Conservation (phyloP, 2,329 filamentous ascomycete genomes). For the Neonectria hederae region DNA sequence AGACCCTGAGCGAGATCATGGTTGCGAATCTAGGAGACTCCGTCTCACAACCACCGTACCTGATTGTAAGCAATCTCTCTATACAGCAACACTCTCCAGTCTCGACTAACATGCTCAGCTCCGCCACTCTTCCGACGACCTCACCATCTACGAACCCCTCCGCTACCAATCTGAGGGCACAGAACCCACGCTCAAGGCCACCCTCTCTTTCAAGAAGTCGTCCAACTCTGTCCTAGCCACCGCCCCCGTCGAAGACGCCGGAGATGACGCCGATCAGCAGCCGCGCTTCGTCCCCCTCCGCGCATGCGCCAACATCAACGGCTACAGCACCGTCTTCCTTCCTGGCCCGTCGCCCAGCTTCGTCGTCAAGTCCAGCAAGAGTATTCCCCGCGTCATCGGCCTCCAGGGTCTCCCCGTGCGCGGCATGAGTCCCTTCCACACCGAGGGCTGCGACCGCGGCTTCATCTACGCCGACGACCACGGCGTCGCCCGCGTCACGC, state of each 20-base stretch:
- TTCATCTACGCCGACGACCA: slow-evolving; percentile 83
- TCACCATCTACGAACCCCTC: slow-evolving; percentile 88
- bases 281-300: slow-evolving; percentile 64
- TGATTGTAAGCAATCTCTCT: slow-evolving; percentile 70
- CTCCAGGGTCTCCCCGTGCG: slow-evolving; percentile 75
- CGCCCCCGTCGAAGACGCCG: slow-evolving; percentile 57
- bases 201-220: slow-evolving; percentile 80
- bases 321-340: slow-evolving; percentile 84
- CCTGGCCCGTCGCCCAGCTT: slow-evolving; percentile 83
- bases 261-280: slow-evolving; percentile 60
- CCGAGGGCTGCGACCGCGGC: slow-evolving; percentile 78
- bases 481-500: slow-evolving; percentile 77
- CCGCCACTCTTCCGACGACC: slow-evolving; percentile 81
- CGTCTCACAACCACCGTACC: slow-evolving; percentile 75
- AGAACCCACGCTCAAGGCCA: slow-evolving; percentile 57
- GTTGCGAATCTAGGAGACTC: slow-evolving; percentile 86
- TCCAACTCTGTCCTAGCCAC: slow-evolving; percentile 74
- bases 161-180: slow-evolving; percentile 54
- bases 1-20: slow-evolving; percentile 80
- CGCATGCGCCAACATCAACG: slow-evolving; percentile 71
- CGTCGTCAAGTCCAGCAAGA: slow-evolving; percentile 83
- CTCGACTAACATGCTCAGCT: slow-evolving; percentile 58
- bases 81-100: not conserved
- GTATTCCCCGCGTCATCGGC: slow-evolving; percentile 76
- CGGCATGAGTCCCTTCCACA: slow-evolving; percentile 80